Conservation (phyloP, 345 rosid species). For the Eucalyptus pauciflora region DNA sequence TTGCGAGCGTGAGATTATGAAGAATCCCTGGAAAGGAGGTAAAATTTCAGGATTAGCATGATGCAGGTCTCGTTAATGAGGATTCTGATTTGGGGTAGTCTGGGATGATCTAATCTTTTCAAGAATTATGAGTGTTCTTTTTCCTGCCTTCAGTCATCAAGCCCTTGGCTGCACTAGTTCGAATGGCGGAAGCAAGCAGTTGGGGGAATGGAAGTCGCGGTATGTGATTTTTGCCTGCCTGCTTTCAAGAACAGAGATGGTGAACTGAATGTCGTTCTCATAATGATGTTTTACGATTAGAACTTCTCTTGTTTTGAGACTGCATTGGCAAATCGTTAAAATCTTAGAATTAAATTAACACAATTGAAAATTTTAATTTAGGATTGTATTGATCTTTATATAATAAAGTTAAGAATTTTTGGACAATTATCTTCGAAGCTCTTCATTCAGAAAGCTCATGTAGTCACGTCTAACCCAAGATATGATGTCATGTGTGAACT, state of each 20-base stretch:
- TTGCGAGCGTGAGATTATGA: not conserved
- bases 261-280: not conserved
- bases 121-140: not conserved
- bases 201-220: not conserved
- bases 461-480: not conserved
- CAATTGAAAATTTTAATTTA: fast-evolving
- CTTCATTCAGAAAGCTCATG: not conserved
- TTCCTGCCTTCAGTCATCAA: not conserved
- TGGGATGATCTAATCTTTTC: not conserved
- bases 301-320: not conserved
- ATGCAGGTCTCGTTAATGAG: not conserved
- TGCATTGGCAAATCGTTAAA: fast-evolving
- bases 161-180: not conserved
- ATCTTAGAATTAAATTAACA: too few species aligned
- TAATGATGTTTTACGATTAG: not conserved
- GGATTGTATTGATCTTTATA: too few species aligned
- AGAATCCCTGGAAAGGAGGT: not conserved
- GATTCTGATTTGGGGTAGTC: not conserved
- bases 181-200: not conserved
- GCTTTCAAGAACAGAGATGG: not conserved
- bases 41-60: not conserved
- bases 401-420: not conserved
- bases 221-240: not conserved
- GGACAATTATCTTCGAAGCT: not conserved
- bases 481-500: not conserved